These are phyloP conservation scores for Coniella vitis DNA, from an alignment of 2,329 filamentous ascomycete species.

Conservation along the genomic window DNA sequence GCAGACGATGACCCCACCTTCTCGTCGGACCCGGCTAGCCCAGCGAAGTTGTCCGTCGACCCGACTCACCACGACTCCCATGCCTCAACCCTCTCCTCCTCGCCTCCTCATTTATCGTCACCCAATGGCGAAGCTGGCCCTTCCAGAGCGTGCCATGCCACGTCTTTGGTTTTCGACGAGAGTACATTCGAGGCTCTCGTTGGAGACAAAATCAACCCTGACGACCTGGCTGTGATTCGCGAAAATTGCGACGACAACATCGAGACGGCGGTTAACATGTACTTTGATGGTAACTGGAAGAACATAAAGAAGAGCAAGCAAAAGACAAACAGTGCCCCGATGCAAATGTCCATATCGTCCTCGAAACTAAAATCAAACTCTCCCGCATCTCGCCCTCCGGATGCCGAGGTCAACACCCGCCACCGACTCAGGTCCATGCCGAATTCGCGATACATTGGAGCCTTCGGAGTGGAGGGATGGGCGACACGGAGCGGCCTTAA, in stretches of 20 bases:
- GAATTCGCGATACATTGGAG: slow-evolving; percentile 68
- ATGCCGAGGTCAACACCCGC: neutral
- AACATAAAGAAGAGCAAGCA: slow-evolving; percentile 30
- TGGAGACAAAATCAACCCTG: slow-evolving; percentile 45
- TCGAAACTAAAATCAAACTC: slow-evolving; percentile 14
- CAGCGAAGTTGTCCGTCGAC: slow-evolving; percentile 17
- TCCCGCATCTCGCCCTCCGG: slow-evolving; percentile 6
- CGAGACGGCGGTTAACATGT: slow-evolving; percentile 61
- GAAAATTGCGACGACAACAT: slow-evolving; percentile 50
- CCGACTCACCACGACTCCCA: slow-evolving; percentile 15
- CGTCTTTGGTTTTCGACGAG: slow-evolving; percentile 43
- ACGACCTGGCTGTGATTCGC: slow-evolving; percentile 44
- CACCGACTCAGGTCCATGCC: slow-evolving; percentile 26
- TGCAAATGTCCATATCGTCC: slow-evolving; percentile 5
- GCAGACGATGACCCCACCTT: slow-evolving; percentile 15
- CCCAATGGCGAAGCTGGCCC: slow-evolving; percentile 9
- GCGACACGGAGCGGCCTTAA: slow-evolving; percentile 74
- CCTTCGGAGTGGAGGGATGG: slow-evolving; percentile 89
- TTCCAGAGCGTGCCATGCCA: slow-evolving; percentile 20
- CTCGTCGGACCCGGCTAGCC: slow-evolving; percentile 1
- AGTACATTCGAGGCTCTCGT: slow-evolving; percentile 53
- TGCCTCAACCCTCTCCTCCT: neutral
- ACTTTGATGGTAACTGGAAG: slow-evolving; percentile 63
- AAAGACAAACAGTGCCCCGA: neutral
- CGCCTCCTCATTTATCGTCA: neutral